phyloP scores from a whole-genome alignment of 2,329 filamentous ascomycete genomes.

The Venturia asperata region DNA sequence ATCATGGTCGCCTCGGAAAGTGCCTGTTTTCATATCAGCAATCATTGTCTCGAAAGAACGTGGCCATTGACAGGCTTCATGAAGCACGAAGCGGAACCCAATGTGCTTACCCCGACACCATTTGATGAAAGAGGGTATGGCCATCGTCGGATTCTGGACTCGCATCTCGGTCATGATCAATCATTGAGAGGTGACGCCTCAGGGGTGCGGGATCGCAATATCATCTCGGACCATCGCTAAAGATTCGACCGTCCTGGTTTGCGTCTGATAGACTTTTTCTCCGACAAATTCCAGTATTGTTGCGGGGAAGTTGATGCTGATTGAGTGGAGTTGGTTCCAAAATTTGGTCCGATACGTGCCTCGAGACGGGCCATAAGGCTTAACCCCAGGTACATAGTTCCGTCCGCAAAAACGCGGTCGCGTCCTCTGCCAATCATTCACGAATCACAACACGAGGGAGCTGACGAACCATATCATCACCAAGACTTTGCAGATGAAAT shows the following conservation, averaged over 20 bases:
- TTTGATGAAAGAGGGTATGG: neutral
- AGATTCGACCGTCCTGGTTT: neutral
- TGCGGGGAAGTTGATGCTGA: neutral
- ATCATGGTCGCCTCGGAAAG: too few species aligned
- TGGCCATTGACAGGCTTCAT: neutral
- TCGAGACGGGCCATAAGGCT: neutral
- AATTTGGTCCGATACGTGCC: neutral
- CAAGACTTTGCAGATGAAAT: conserved; percentile 1
- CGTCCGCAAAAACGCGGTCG: neutral
- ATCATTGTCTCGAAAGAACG: neutral
- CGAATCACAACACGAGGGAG: neutral
- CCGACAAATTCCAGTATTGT: neutral
- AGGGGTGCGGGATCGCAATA: neutral
- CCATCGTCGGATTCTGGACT: neutral
- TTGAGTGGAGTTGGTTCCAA: neutral
- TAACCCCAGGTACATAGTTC: neutral
- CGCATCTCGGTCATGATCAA: neutral
- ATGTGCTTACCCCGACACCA: neutral
- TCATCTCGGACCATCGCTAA: neutral
- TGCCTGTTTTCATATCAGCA: neutral
- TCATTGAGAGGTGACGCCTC: neutral
- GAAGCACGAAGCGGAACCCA: neutral
- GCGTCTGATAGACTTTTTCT: neutral
- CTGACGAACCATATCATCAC: neutral
- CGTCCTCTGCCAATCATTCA: neutral